A percentile compares a stretch with the other conserved stretches of the same genome.
Conservation (phyloP, 768 basidiomycete species). For the Mycena crocata region DNA sequence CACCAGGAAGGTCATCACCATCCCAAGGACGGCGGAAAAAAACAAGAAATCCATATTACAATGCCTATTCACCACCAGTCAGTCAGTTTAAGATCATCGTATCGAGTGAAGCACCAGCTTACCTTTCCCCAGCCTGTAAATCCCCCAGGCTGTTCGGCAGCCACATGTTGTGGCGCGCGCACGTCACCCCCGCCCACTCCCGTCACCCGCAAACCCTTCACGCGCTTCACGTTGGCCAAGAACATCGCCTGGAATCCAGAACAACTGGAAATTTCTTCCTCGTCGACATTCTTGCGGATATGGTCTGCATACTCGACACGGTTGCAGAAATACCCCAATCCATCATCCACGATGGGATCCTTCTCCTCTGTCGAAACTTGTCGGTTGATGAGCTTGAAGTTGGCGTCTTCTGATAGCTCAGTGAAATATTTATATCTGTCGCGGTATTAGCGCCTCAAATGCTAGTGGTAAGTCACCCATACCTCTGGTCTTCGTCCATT, state of each 20-base stretch:
- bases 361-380: not conserved
- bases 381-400: conserved; percentile 8
- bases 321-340: conserved; percentile 8
- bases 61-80: not conserved
- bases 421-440: conserved; percentile 9
- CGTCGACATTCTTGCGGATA: not conserved
- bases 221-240: conserved; percentile 9
- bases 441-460: not conserved
- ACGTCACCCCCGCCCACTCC: conserved; percentile 26
- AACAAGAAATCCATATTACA: conserved; percentile 20
- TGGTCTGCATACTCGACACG: not conserved
- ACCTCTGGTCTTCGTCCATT: not conserved
- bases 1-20: conserved; percentile 1
- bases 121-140: conserved; percentile 37
- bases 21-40: not conserved
- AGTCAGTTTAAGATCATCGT: not conserved
- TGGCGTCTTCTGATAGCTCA: not conserved
- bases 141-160: conserved; percentile 31
- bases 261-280: conserved; percentile 26
- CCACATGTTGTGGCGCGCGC: conserved; percentile 28
- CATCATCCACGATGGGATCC: conserved; percentile 5
- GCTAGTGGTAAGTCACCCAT: not conserved
- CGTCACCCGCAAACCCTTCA: conserved; percentile 23
- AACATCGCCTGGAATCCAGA: conserved; percentile 23
- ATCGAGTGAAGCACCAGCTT: not conserved